These are phyloP conservation scores for Catharanthus roseus DNA, from an alignment of 257 asterid genomes.

Conservation along the genomic window DNA sequence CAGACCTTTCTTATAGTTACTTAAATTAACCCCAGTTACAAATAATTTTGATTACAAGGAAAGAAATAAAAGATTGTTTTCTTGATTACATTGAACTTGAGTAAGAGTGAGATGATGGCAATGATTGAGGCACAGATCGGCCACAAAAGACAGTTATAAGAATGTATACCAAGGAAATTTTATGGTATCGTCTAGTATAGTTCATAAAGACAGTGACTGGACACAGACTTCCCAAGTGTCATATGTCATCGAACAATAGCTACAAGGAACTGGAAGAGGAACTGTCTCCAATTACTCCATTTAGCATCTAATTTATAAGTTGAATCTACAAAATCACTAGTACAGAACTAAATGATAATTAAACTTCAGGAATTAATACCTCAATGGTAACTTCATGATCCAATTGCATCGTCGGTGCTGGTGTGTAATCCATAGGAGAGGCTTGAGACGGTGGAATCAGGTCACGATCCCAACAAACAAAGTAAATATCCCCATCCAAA, in stretches of 20 bases:
- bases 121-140: neutral
- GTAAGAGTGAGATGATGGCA: neutral
- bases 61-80: too few relatives aligned
- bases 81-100: neutral
- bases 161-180: neutral
- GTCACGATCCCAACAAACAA: slow-evolving; percentile 84
- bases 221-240: neutral
- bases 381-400: slow-evolving; percentile 72
- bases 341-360: neutral
- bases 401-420: slow-evolving; percentile 49
- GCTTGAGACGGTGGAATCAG: slow-evolving; percentile 52
- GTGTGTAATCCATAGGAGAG: slow-evolving; percentile 62
- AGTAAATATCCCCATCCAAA: slow-evolving; percentile 91
- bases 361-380: slow-evolving; percentile 29
- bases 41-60: too few relatives aligned
- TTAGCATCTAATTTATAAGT: neutral
- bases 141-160: neutral
- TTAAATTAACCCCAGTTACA: too few relatives aligned
- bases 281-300: neutral
- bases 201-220: neutral
- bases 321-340: neutral
- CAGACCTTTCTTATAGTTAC: neutral
- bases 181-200: too few relatives aligned
- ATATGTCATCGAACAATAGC: neutral
- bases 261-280: neutral